Percentiles rank a stretch among this genome's conserved stretches.
phyloP scores from a whole-genome alignment of 192 early-diverging fungal genomes.

The Umbelopsis isabellina region DNA sequence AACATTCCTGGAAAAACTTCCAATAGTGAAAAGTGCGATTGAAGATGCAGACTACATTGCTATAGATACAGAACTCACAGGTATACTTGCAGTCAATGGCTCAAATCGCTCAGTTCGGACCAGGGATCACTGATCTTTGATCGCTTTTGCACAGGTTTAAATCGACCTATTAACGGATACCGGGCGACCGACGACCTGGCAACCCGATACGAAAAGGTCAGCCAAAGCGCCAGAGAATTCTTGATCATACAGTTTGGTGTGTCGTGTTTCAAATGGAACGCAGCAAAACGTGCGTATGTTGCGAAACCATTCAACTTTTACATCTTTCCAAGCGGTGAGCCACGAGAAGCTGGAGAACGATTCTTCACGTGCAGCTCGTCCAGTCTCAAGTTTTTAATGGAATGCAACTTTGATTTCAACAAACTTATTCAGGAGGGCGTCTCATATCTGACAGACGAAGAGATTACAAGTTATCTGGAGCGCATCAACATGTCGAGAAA shows the following conservation, averaged over 20 bases:
- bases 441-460: slow-evolving; percentile 68
- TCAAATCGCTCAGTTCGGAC: background rate
- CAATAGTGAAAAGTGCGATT: slow-evolving; percentile 68
- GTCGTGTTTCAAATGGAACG: slow-evolving; percentile 77
- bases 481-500: background rate
- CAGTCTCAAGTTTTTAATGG: slow-evolving; percentile 74
- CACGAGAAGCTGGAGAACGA: slow-evolving; percentile 51
- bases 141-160: slow-evolving; percentile 32
- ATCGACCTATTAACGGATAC: slow-evolving; percentile 29
- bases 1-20: slow-evolving; percentile 63
- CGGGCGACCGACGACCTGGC: slow-evolving; percentile 34
- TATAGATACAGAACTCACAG: slow-evolving; percentile 86
- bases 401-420: slow-evolving; percentile 89
- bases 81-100: slow-evolving; percentile 32
- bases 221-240: slow-evolving; percentile 38
- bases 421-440: slow-evolving; percentile 84
- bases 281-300: slow-evolving; percentile 57
- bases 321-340: slow-evolving; percentile 71
- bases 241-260: slow-evolving; percentile 82
- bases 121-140: background rate
- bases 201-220: slow-evolving; percentile 42
- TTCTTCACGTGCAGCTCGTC: slow-evolving; percentile 49
- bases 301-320: slow-evolving; percentile 89
- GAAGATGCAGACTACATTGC: slow-evolving; percentile 71
- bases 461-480: slow-evolving; percentile 12